phyloP scores from a whole-genome alignment of 2,329 filamentous ascomycete species.

The Fusarium nodosum region DNA sequence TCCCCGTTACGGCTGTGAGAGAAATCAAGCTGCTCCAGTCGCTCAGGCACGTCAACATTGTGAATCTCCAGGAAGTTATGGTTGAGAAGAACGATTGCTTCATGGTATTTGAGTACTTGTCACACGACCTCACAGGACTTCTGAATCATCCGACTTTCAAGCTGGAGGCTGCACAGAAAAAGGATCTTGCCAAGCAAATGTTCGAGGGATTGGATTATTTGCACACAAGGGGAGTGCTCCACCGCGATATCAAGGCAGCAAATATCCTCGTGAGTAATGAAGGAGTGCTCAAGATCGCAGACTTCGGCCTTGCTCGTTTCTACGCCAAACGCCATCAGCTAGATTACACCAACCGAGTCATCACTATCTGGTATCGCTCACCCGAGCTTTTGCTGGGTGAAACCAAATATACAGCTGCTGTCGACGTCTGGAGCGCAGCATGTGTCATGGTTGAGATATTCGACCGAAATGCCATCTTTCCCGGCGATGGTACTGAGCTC shows the following conservation, averaged over 20 bases:
- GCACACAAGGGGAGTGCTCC: constrained; percentile 91
- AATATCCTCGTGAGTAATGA: constrained; percentile 95
- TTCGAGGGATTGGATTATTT: constrained; percentile 96
- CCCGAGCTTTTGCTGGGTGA: constrained; percentile 92
- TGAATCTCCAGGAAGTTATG: constrained; percentile 91
- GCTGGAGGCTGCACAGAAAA: constrained; percentile 87
- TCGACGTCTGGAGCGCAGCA: constrained; percentile 97
- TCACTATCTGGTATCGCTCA: constrained; percentile 90
- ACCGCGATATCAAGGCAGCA: constrained; percentile 97
- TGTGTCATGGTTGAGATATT: constrained; percentile 98
- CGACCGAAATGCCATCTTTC: constrained; percentile 91
- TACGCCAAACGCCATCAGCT: constrained; percentile 92
- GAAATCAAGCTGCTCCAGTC: constrained; percentile 95
- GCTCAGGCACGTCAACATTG: constrained; percentile 84
- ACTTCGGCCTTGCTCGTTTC: constrained; percentile 96
- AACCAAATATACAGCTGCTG: constrained; percentile 88
- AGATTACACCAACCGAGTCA: constrained; percentile 98
- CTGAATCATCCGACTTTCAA: constrained; percentile 95
- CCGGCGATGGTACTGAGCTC: constrained; percentile 94
- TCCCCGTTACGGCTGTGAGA: constrained; percentile 89
- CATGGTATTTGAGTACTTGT: constrained; percentile 99
- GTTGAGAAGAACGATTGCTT: constrained; percentile 99
- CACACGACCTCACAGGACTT: constrained; percentile 93
- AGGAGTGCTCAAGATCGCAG: constrained; percentile 90
- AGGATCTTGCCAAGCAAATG: constrained; percentile 91